Evolutionary conservation across 1,284 basidiomycete genomes (phyloP), one percentile per base, ranked within the genome.

Genomic region (Melampsora medusae): DNA sequence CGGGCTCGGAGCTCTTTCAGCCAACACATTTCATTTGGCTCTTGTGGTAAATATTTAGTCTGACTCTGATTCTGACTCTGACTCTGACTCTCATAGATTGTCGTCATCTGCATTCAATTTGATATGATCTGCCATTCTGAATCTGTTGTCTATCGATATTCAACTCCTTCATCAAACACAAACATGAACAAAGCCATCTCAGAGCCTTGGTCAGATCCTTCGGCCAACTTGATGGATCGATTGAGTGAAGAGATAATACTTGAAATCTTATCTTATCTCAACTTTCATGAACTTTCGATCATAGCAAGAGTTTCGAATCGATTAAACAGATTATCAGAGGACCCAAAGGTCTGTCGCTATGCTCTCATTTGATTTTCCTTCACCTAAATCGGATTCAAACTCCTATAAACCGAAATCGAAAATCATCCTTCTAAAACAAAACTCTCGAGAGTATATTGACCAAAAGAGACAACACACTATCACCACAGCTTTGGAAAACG

Each of bases 271-370:
- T 73, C 71, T 10, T 73, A 73, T 60, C 64, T 73, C 28, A 42
- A 62, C 16, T 66, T 73, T 31, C 38, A 50, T 35, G 71, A 73
- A 46, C 53, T 73, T 14, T n/a, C 50, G 19, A 65, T 25, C 12
- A 64, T 61, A 19, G 38, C 71, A 16, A 35, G 64, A 28, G 31
- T 73, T 33, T 73, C 62, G 7, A n/a, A 28, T 56, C 38, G 49
- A 61, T 73, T 65, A 16, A 65, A 73, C 33, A 62, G 71, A 59
- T 35, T 73, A 67, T 50, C 62, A 38, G 71, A 73, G 53, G 71
- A 73, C 35, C 62, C 61, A 53, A 46, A 73, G 38, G 71, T 73
- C 42, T 38, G 71, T 66, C 38, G 33, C 35, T 33, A 46, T 12
- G 25, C 31, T 12, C n/a, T 42, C 56, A 46, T 62, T 22, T 17